These are phyloP conservation scores for Aspergillus sclerotiicarbonarius DNA, from an alignment of 495 filamentous ascomycete genomes.

Conservation along the genomic window DNA sequence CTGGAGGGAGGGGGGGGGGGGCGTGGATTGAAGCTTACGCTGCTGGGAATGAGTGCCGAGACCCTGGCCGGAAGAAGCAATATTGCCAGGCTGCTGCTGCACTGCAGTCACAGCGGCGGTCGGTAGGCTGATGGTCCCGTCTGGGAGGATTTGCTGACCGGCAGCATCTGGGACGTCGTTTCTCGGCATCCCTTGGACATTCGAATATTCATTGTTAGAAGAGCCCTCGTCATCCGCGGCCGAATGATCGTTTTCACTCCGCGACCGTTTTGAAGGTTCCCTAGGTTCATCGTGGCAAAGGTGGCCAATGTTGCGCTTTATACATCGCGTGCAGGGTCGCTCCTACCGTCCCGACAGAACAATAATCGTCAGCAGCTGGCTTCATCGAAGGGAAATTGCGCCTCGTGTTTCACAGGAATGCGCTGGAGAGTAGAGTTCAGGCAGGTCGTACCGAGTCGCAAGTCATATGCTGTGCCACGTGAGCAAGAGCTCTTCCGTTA, in stretches of 20 bases:
- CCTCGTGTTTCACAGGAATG: constrained; percentile 27
- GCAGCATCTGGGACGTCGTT: constrained; percentile 42
- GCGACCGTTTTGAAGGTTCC: constrained; percentile 72
- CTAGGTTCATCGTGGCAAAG: constrained; percentile 97
- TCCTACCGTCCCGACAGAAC: constrained; percentile 54
- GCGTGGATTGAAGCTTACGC: constrained; percentile 61
- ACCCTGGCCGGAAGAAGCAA: constrained; percentile 39
- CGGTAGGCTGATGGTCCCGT: constrained; percentile 35
- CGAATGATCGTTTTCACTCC: constrained; percentile 63
- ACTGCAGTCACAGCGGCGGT: constrained; percentile 35
- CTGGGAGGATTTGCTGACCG: constrained; percentile 40
- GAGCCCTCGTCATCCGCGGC: constrained; percentile 58
- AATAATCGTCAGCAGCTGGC: constrained; percentile 27
- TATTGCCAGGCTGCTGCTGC: constrained; percentile 38
- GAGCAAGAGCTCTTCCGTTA: constrained; percentile 37
- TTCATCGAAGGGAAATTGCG: constrained; percentile 14
- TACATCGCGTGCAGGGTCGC: constrained; percentile 93
- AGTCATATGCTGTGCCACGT: constrained; percentile 88
- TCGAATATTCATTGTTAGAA: constrained; percentile 45
- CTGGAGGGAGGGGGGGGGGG: no score
- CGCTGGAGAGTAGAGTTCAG: constrained; percentile 33
- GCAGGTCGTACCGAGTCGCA: constrained; percentile 92
- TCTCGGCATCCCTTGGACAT: constrained; percentile 38
- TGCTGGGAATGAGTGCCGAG: constrained; percentile 62
- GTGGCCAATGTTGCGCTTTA: constrained; percentile 98